A percentile compares a stretch with the other conserved stretches of the same genome.
phyloP scores from a whole-genome alignment of 2,329 filamentous ascomycete genomes.

The Trichoderma sp. region DNA sequence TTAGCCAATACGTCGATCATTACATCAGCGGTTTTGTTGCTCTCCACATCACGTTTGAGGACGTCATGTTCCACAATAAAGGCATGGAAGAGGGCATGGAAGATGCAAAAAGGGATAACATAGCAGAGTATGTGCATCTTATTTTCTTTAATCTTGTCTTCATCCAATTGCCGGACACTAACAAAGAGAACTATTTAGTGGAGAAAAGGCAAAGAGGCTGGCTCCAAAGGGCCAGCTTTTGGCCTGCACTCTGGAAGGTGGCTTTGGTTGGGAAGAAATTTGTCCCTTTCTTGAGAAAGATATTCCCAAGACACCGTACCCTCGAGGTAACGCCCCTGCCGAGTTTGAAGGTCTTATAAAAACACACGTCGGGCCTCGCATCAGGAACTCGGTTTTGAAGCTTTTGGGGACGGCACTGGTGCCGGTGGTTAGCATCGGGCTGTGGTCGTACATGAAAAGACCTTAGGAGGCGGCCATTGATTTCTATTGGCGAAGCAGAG shows the following conservation, averaged over 20 bases:
- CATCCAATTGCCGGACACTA: background rate
- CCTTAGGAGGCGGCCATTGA: background rate
- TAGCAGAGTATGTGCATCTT: slow-evolving; percentile 10
- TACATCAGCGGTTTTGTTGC: slow-evolving; percentile 16
- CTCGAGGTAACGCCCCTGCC: slow-evolving; percentile 14
- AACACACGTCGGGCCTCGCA: background rate
- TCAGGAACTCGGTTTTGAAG: background rate
- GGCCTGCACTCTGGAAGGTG: slow-evolving; percentile 38
- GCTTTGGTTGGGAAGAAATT: slow-evolving; percentile 41
- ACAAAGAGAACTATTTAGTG: slow-evolving; percentile 27
- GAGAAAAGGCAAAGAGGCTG: slow-evolving; percentile 31
- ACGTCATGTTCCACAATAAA: slow-evolving; percentile 20
- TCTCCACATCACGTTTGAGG: slow-evolving; percentile 18
- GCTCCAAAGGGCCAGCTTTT: slow-evolving; percentile 36
- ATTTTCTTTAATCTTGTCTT: background rate
- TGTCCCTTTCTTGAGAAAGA: slow-evolving; percentile 37
- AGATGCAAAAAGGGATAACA: slow-evolving; percentile 1
- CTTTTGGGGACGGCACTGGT: background rate
- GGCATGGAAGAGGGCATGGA: slow-evolving; percentile 15
- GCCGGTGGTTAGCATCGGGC: background rate
- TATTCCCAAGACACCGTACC: slow-evolving; percentile 32
- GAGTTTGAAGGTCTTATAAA: slow-evolving; percentile 11
- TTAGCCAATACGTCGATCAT: slow-evolving; percentile 33
- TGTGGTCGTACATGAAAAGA: background rate
- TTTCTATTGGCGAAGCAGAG: background rate